Evolutionary conservation across 805 yeast genomes (phyloP), one percentile per base, ranked within the genome.

Genomic region (Blastobotrys americana): DNA sequence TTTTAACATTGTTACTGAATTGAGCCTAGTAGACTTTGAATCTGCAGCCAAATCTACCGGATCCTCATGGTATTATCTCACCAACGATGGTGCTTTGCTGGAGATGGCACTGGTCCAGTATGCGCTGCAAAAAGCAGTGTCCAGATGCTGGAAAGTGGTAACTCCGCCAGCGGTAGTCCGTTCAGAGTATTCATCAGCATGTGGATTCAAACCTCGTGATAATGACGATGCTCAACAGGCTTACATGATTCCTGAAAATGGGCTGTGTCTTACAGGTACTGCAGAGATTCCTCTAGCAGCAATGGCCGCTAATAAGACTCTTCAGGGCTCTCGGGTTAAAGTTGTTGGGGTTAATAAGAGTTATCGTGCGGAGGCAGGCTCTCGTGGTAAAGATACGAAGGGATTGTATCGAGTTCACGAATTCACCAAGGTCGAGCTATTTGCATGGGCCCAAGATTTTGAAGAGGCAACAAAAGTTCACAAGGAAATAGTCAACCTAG

Each of bases 251-350:
- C 71, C 72, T 18, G 53, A 49, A 25, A 33, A 48, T 19, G 64
- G 64, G 17, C 63, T 81, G 41, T 82, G 95, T 34, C 67, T 93
- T 23, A 80, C 90, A 0, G 98, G 97, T 1, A 93, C 98, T 0
- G 96, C 97, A 0, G 98, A 93, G 60, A 90, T 93, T 27, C 86
- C 98, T 0, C 62, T 93, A 21, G 98, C 96, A 0, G 96, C 88
- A 0, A 65, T 82, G 49, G 79, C 77, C 43, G 74, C 82, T 3
- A 74, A 82, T 45, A 67, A 69, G 19, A 63, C 67, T 0, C 66
- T 82, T 34, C 33, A 44, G 17, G 41, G 38, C n/a, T 65, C 77
- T 4, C 88, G 94, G 0, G 51, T 68, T 10, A 79, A 76, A 55
- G 68, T 76, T 22, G 93, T 79, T 9, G 98, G 97, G 0, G 71